phyloP scores from a whole-genome alignment of 75 land plant species.

The Larix kaempferi region DNA sequence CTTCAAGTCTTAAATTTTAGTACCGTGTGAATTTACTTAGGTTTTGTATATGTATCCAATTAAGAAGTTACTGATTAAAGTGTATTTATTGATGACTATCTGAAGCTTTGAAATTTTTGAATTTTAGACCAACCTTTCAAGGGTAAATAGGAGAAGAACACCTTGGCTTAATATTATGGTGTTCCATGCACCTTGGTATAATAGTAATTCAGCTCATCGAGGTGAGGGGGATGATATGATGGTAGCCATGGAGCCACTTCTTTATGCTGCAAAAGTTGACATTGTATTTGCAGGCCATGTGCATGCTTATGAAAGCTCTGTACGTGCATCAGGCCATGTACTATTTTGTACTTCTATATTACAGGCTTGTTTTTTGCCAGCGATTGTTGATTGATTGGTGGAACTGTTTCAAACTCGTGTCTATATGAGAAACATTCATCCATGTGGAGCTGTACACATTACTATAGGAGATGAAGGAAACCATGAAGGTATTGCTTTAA shows the following conservation, averaged over 20 bases:
- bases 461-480: constrained; percentile 28
- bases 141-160: constrained; percentile 70
- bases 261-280: constrained; percentile 73
- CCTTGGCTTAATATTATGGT: constrained; percentile 90
- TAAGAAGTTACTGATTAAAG: not conserved
- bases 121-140: constrained; percentile 74
- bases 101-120: not conserved
- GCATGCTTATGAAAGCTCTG: constrained; percentile 97
- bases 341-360: not conserved
- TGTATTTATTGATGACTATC: not conserved
- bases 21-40: not conserved
- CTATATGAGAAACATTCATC: constrained; percentile 22
- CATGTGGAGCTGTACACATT: constrained; percentile 26
- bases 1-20: constrained; percentile 52
- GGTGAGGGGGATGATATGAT: constrained; percentile 89
- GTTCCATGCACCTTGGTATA: constrained; percentile 97
- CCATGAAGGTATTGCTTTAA: constrained; percentile 43
- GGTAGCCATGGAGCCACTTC: constrained; percentile 76
- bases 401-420: constrained; percentile 25
- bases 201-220: constrained; percentile 82
- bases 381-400: not conserved
- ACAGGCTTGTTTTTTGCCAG: not conserved
- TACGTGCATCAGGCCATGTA: constrained; percentile 25
- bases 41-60: not conserved
- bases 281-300: constrained; percentile 94